Percentiles rank a stretch among this genome's conserved stretches.
Conservation (phyloP, 192 early-diverging fungal genomes). For the Gryganskiella cystojenkinii region DNA sequence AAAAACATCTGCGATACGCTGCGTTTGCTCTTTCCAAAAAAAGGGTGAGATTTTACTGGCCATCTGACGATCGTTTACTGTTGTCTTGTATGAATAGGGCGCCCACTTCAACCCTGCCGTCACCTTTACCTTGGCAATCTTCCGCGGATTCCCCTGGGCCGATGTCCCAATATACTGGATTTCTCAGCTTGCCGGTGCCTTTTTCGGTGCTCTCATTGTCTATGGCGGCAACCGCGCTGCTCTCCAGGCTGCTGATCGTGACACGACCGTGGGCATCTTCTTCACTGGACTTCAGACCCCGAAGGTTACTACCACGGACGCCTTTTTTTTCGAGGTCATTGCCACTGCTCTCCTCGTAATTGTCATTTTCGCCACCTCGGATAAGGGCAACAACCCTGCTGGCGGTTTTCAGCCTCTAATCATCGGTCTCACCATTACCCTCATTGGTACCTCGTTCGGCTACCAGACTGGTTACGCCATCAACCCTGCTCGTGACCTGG, state of each 20-base stretch:
- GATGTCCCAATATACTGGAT: conserved; percentile 73
- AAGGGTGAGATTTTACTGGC: conserved; percentile 3
- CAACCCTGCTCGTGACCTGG: conserved; percentile 83
- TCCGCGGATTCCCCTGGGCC: conserved; percentile 71
- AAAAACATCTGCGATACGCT: not conserved
- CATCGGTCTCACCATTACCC: conserved; percentile 64
- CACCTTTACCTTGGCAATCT: conserved; percentile 68
- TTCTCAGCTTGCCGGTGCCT: conserved; percentile 74
- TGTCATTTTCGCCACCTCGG: conserved; percentile 68
- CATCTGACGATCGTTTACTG: conserved; percentile 1
- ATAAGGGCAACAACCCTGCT: conserved; percentile 62
- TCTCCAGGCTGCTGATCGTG: conserved; percentile 64
- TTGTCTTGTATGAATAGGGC: conserved; percentile 54
- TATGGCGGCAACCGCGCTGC: conserved; percentile 67
- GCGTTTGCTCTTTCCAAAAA: not conserved
- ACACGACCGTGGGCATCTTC: conserved; percentile 45
- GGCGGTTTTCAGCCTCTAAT: conserved; percentile 60
- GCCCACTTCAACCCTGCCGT: conserved; percentile 82
- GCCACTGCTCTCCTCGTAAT: conserved; percentile 71
- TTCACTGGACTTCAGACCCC: conserved; percentile 6
- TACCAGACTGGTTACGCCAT: conserved; percentile 73
- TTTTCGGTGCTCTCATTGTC: conserved; percentile 69
- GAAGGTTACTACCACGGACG: conserved; percentile 58
- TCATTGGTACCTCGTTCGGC: conserved; percentile 67
- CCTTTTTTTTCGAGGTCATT: conserved; percentile 69